phyloP scores from a whole-genome alignment of 2,329 filamentous ascomycete species.

The Apiospora marii region DNA sequence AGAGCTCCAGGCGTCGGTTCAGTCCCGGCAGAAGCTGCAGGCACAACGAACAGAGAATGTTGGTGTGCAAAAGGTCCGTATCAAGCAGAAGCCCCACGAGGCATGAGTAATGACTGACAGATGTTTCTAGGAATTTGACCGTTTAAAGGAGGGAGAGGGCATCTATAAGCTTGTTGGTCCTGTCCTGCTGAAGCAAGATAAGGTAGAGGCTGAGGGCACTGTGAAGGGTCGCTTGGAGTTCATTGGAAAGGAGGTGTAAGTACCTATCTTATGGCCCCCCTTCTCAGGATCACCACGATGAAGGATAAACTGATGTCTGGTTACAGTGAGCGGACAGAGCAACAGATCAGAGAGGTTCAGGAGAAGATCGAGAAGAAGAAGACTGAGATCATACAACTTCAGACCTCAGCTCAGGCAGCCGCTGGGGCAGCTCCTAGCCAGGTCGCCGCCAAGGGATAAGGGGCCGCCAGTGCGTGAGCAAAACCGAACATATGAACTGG shows the following conservation, averaged over 20 bases:
- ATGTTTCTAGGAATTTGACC: constrained; percentile 76
- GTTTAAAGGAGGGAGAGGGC: constrained; percentile 79
- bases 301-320: constrained; percentile 18
- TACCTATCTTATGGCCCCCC: constrained; percentile 21
- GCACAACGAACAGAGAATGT: constrained; percentile 94
- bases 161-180: constrained; percentile 98
- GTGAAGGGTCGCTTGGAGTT: constrained; percentile 92
- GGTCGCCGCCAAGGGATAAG: constrained; percentile 37
- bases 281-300: no score
- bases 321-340: constrained; percentile 47
- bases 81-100: neutral
- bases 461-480: neutral
- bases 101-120: neutral
- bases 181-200: constrained; percentile 93
- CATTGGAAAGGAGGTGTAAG: constrained; percentile 92
- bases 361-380: constrained; percentile 66
- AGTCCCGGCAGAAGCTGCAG: constrained; percentile 88
- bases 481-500: no score
- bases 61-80: constrained; percentile 77
- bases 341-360: constrained; percentile 62
- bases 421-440: constrained; percentile 42
- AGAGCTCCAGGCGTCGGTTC: constrained; percentile 83
- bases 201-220: constrained; percentile 85
- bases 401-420: constrained; percentile 57
- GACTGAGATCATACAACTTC: constrained; percentile 64